These are phyloP conservation scores for Fusarium incarnatum DNA, from an alignment of 2,329 filamentous ascomycete species.

Conservation along the genomic window DNA sequence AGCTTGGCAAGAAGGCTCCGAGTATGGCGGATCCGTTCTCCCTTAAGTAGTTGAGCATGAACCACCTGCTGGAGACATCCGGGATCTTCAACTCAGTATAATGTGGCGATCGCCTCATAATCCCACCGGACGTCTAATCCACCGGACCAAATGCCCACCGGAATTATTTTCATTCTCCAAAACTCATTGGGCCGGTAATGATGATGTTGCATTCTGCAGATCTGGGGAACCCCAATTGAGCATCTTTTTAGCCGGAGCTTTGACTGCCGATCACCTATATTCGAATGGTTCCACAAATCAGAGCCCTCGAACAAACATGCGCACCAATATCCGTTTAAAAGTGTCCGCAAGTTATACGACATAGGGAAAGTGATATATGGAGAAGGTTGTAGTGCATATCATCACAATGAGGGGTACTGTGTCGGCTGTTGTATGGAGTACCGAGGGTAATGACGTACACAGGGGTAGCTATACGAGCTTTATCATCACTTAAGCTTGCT, in stretches of 20 bases:
- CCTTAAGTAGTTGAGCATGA: constrained; percentile 3
- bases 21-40: not conserved
- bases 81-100: not conserved
- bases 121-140: not conserved
- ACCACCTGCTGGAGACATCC: too few species aligned
- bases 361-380: not conserved
- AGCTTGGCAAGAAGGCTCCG: not conserved
- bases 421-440: not conserved
- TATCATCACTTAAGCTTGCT: too few species aligned
- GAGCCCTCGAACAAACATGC: not conserved
- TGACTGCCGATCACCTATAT: not conserved
- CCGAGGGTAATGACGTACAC: not conserved
- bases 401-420: not conserved
- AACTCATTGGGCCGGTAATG: constrained; percentile 27
- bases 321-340: constrained; percentile 16
- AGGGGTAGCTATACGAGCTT: not conserved
- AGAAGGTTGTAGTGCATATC: not conserved
- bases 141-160: not conserved
- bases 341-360: not conserved
- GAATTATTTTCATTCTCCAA: not conserved
- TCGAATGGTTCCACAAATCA: constrained; percentile 26
- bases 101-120: not conserved
- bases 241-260: constrained; percentile 2
- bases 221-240: constrained; percentile 13
- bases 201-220: constrained; percentile 28